A percentile compares a stretch with the other conserved stretches of the same genome.
Evolutionary conservation across 2,329 filamentous ascomycete species (phyloP).

Genomic region (Fusarium bulbicola): DNA sequence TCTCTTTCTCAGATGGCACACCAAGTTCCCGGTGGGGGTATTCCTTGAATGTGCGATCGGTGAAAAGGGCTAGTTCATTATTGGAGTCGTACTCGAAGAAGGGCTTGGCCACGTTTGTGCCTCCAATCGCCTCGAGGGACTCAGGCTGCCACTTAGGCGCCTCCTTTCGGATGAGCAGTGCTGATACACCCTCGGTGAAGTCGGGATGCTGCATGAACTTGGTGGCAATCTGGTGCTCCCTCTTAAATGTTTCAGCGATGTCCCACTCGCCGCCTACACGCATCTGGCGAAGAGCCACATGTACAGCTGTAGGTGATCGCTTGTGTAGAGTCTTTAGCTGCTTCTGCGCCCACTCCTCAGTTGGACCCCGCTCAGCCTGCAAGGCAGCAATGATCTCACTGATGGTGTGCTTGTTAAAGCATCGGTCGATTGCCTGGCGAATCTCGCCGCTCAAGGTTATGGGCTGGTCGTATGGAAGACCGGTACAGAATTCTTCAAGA

Average conservation of each 20-base stretch:
- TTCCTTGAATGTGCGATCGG: constrained; percentile 67
- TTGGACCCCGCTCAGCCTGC: constrained; percentile 58
- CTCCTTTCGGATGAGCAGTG: constrained; percentile 76
- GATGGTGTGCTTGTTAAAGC: constrained; percentile 75
- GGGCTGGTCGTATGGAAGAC: constrained; percentile 78
- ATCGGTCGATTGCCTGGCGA: constrained; percentile 84
- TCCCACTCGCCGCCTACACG: constrained; percentile 78
- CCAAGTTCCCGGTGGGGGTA: constrained; percentile 79
- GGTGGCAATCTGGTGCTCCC: constrained; percentile 84
- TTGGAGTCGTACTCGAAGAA: constrained; percentile 71
- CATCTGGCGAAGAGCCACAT: constrained; percentile 87
- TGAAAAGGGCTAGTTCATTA: constrained; percentile 68
- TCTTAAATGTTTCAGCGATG: constrained; percentile 85
- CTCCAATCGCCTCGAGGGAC: constrained; percentile 72
- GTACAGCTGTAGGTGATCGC: constrained; percentile 86
- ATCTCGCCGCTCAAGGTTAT: constrained; percentile 74
- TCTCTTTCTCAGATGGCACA: constrained; percentile 75
- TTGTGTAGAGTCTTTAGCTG: constrained; percentile 78
- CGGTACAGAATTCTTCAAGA: constrained; percentile 90
- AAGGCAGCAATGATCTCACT: constrained; percentile 76
- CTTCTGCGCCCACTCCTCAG: constrained; percentile 78
- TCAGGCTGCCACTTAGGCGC: constrained; percentile 80
- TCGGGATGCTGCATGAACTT: constrained; percentile 92
- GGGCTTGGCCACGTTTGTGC: constrained; percentile 64
- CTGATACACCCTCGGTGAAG: constrained; percentile 90